These are phyloP conservation scores for Crassisporium funariophilum DNA, from an alignment of 768 basidiomycete genomes.

Conservation along the genomic window DNA sequence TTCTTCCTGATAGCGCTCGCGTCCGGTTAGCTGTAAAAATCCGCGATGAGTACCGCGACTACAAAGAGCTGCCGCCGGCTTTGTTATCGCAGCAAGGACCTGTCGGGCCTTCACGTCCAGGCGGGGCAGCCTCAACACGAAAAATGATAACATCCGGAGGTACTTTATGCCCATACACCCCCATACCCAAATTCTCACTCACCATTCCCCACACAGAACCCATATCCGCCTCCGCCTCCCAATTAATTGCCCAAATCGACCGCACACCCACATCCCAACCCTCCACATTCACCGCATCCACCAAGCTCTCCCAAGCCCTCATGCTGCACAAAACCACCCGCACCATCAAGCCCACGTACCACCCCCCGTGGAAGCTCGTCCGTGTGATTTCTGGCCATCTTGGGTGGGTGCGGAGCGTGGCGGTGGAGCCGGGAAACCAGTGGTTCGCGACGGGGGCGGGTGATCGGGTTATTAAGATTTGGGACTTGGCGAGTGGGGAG, in stretches of 20 bases:
- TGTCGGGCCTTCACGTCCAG: conserved; percentile 77
- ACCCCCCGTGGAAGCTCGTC: conserved; percentile 93
- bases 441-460: conserved; percentile 99
- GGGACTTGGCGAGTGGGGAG: conserved; percentile 98
- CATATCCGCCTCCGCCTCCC: conserved; percentile 54
- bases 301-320: conserved; percentile 84
- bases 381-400: conserved; percentile 98
- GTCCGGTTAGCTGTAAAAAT: conserved; percentile 83
- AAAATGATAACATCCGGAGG: conserved; percentile 77
- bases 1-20: conserved; percentile 50
- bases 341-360: conserved; percentile 93
- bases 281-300: conserved; percentile 68
- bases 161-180: conserved; percentile 26
- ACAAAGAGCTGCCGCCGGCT: conserved; percentile 79
- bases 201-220: conserved; percentile 27
- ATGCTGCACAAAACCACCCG: conserved; percentile 91
- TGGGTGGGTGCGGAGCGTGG: conserved; percentile 95
- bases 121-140: conserved; percentile 43
- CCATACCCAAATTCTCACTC: conserved; percentile 1
- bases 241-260: conserved; percentile 76
- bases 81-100: conserved; percentile 80
- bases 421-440: conserved; percentile 96
- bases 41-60: conserved; percentile 86
- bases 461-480: conserved; percentile 97
- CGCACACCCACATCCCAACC: conserved; percentile 65